Conservation (phyloP, 306 rosid species). For the Dryas octopetala region DNA sequence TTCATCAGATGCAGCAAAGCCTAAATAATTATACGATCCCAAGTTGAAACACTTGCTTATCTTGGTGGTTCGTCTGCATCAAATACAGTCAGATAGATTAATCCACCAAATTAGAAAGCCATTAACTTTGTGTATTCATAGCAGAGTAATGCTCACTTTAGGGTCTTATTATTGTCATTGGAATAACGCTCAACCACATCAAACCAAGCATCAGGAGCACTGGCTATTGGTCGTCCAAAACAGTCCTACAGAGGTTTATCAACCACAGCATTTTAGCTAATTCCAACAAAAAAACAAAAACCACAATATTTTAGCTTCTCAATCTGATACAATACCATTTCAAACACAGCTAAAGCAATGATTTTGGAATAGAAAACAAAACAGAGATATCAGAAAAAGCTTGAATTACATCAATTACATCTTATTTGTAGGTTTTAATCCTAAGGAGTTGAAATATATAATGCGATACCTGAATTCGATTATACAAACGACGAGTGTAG, state of each 20-base stretch:
- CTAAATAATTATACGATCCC: slow-evolving; percentile 87
- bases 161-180: slow-evolving; percentile 66
- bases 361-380: not conserved
- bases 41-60: slow-evolving; percentile 65
- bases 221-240: slow-evolving; percentile 74
- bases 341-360: not conserved
- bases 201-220: slow-evolving; percentile 83
- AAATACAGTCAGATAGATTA: not conserved
- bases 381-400: not conserved
- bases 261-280: not conserved
- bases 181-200: slow-evolving; percentile 78
- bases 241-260: slow-evolving; percentile 46
- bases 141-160: slow-evolving; percentile 33
- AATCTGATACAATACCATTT: not conserved
- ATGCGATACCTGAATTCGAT: slow-evolving; percentile 54
- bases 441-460: too few species aligned
- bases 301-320: not conserved
- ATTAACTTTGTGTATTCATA: not conserved
- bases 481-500: slow-evolving; percentile 64
- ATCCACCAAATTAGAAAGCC: not conserved
- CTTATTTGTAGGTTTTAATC: not conserved
- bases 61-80: slow-evolving; percentile 64
- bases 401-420: not conserved
- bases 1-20: slow-evolving; percentile 83
- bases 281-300: not conserved